These are phyloP conservation scores for Boehmeria nivea DNA, from an alignment of 306 rosid species.

Conservation along the genomic window DNA sequence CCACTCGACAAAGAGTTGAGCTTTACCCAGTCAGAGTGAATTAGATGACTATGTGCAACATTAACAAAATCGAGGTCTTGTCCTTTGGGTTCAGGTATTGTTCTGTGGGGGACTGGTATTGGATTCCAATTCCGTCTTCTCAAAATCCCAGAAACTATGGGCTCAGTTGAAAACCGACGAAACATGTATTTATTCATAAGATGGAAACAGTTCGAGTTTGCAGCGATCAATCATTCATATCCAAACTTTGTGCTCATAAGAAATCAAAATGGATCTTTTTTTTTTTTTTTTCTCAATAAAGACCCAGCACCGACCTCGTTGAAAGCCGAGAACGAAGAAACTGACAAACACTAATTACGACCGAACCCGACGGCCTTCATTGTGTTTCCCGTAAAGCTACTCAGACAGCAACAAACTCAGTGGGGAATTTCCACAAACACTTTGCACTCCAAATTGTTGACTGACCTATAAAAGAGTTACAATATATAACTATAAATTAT, in stretches of 20 bases:
- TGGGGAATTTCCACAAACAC: too few relatives aligned
- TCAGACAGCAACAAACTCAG: too few relatives aligned
- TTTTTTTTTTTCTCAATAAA: too few relatives aligned
- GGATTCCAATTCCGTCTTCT: conserved; percentile 21
- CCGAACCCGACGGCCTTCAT: too few relatives aligned
- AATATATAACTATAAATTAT: too few relatives aligned
- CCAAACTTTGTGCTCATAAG: neutral
- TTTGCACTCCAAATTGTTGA: too few relatives aligned
- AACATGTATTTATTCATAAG: neutral
- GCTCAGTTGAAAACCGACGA: conserved; percentile 40
- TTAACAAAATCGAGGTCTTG: conserved; percentile 77
- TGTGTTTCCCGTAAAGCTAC: too few relatives aligned
- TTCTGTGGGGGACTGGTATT: conserved; percentile 62
- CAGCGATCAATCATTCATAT: neutral
- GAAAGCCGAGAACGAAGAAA: too few relatives aligned
- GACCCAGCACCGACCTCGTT: too few relatives aligned
- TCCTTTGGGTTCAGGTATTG: conserved; percentile 57
- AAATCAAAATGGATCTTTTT: neutral
- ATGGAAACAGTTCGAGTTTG: neutral
- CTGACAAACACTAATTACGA: too few relatives aligned
- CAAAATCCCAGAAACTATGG: conserved; percentile 15
- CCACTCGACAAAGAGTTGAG: conserved; percentile 41
- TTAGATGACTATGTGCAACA: conserved; percentile 61
- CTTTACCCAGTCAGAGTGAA: conserved; percentile 71
- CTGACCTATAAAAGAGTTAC: too few relatives aligned